Evolutionary conservation across 1,139 yeast genomes (phyloP), one percentile per base, ranked within the genome.

Genomic region (Scheffersomyces titani): DNA sequence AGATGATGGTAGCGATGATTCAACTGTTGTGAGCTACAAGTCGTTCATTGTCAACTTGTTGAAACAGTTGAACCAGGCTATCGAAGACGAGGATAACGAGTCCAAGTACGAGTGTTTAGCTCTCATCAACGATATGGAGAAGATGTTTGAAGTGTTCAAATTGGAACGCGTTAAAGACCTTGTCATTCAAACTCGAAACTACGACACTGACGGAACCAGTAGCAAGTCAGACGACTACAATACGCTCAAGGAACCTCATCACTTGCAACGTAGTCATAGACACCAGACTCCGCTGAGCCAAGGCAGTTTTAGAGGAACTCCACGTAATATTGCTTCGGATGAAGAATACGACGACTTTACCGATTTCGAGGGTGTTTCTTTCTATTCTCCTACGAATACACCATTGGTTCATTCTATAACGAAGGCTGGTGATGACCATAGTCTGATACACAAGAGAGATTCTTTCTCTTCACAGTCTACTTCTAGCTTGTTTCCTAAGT

Each of bases 61-160:
- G 50, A 75, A 73, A 54, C 89, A 85, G 63, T 71, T 85, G 58
- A 81, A 83, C 59, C 72, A 67, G n/a, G 81, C 86, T 5, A 76
- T 83, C 11, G 81, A 80, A 18, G 63, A 69, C 30, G 81, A 81
- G 50, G 87, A 85, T 63, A 72, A 76, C 47, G 81, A 81, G 49
- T 81, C 81, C 18, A 81, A 83, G 55, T 77, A 80, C 71, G 89
- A 85, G 65, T 83, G 88, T 63, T 75, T 85, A 58, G 86, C 87
- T 0, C 86, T 85, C 50, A 84, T 85, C 21, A 80, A 77, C 58
- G 89, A 85, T 63, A 82, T 85, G 75, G 89, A 85, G 63, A 81
- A 82, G 64, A 85, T 85, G 88, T 85, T 84, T 67, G 86, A 84
- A 49, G 79, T 75, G 1, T 78, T 73, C 64, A 78, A 78, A 61